Evolutionary conservation across 225 moss, liverwort and hornwort species (phyloP), one percentile per base, ranked within the genome.

Genomic region (Sphagnum tenellum): DNA sequence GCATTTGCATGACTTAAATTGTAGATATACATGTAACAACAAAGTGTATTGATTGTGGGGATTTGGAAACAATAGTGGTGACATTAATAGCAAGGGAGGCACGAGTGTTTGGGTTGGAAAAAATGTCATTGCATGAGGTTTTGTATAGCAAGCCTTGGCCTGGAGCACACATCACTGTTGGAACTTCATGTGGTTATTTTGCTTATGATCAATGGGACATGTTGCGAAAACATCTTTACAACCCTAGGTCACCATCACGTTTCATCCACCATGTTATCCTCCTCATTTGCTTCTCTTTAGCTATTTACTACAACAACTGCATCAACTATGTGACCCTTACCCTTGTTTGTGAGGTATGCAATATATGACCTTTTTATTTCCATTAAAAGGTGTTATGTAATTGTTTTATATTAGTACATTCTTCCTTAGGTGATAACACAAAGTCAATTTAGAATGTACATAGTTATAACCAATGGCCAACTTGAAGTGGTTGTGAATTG

Each of bases 141-240:
- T 78, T 87, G 7, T 83, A 72, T 9, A 49, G 45, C 14, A 47
- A 73, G 46, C 62, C 80, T 8, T 87, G 87, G 87, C 76, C 80
- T 3, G 80, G 83, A 55, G 78, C 73, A 3, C 88, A 75, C 72
- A 61, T 69, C 9, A 81, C 89, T 5, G 72, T 98, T 65, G 78
- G 79, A 45, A 64, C 56, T 6, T 92, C 95, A 6, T 84, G 79
- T 58, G 96, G 96, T 3, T 96, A 96, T 74, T 96, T 87, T 71
- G 88, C 92, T 47, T 92, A 96, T 72, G 96, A 96, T 76, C 96
- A 96, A 54, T 75, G 85, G 96, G 86, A 87, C 66, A 87, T 87
- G 86, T 60, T 87, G 10, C 80, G 78, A 7, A 69, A 73, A 60
- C 59, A 81, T 71, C 75, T 96, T 29, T 96, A 96, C 60, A 83